phyloP scores from a whole-genome alignment of 441 rosid genomes.

The Biscutella laevigata region DNA sequence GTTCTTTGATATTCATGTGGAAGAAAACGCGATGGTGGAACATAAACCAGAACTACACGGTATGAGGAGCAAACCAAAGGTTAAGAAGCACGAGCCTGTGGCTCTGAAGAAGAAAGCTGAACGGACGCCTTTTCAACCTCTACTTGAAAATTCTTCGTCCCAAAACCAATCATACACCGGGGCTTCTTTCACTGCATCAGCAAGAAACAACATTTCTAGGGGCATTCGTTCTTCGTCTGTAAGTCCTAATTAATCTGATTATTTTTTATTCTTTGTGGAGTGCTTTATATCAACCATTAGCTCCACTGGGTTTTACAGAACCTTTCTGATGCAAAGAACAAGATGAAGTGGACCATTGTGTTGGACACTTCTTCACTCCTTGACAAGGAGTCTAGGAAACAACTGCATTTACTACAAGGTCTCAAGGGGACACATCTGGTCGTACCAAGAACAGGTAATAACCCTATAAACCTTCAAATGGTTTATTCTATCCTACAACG shows the following conservation, averaged over 20 bases:
- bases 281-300: neutral
- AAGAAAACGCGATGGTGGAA: constrained; percentile 37
- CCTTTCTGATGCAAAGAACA: constrained; percentile 31
- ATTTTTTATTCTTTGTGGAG: neutral
- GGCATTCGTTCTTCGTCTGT: constrained; percentile 31
- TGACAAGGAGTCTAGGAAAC: constrained; percentile 52
- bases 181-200: constrained; percentile 18
- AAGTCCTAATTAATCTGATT: constrained; percentile 3
- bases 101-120: constrained; percentile 30
- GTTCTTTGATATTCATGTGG: constrained; percentile 25
- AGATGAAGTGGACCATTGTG: constrained; percentile 63
- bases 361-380: constrained; percentile 59
- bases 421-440: constrained; percentile 65
- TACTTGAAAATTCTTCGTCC: constrained; percentile 29
- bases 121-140: constrained; percentile 46
- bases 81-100: constrained; percentile 25
- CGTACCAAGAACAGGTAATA: constrained; percentile 69
- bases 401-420: constrained; percentile 69
- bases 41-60: constrained; percentile 28
- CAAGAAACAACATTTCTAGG: constrained; percentile 28
- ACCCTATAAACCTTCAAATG: too few relatives aligned
- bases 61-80: constrained; percentile 26
- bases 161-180: constrained; percentile 27
- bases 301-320: constrained; percentile 30
- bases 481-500: too few relatives aligned